Base-by-base conservation (phyloP, 441 rosid species). In the Eruca vesicaria region DNA sequence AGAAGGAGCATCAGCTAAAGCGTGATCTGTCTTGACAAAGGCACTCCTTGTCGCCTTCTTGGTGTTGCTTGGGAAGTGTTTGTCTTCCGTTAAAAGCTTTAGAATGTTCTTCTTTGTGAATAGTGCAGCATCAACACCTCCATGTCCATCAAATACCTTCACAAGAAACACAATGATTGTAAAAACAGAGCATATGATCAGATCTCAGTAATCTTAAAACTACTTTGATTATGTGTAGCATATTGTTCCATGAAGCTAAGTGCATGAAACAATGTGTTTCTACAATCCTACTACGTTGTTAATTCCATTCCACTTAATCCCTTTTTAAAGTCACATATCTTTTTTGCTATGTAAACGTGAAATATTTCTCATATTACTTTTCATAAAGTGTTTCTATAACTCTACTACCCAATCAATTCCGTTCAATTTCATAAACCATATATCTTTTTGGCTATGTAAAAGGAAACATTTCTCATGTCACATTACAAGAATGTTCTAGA, bases 81-180 rank as follows among this genome's bases (percentile, higher is more conserved):
- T 59, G 76, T 94, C 99, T 85, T 92, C 92, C 31, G 87, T 79
- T 28, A 94, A 87, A 31, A 82, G 90, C 56, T 85, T 86, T 61
- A 92, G 89, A 29, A 94, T 84, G 84, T 90, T 90, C 73, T 82
- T 83, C 82, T 77, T 85, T 23, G 88, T 78, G 72, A 92, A 94
- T 6, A 84, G 75, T 45, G 99, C 97, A 15, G 99, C 98, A 84
- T 92, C 99, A 63, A 76, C 69, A 68, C 99, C 97, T 52, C 97
- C 94, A 41, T 94, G 99, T 48, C 97, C 98, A 61, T 92, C 99
- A 79, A 95, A 95, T 68, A 94, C 98, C 97, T 94, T 75, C 9
- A 71, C 7, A 58, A 72, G 8, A 16, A 73, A 48, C 7, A 73
- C 18, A 21, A 21, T 56, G 9, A 56, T 45, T 15, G 28, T 29